phyloP scores from a whole-genome alignment of 192 early-diverging fungal genomes.

The Coemansia sp. region DNA sequence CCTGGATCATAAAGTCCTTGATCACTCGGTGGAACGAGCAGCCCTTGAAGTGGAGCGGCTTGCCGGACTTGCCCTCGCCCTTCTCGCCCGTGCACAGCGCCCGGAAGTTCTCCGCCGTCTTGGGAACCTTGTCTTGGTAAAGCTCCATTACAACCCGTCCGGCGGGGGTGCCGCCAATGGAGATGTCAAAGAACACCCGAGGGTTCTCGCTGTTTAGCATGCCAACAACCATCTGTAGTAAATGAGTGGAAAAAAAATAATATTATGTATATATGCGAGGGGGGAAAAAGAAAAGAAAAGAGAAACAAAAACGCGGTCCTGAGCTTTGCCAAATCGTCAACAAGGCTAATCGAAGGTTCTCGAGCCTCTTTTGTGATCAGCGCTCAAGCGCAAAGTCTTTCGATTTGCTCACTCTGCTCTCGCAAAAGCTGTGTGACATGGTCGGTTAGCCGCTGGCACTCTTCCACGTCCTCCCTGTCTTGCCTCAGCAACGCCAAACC shows the following conservation, averaged over 20 bases:
- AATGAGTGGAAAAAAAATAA: background rate
- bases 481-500: background rate
- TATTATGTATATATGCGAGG: background rate
- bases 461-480: slow-evolving; percentile 9
- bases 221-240: slow-evolving; percentile 21
- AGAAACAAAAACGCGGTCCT: background rate
- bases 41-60: slow-evolving; percentile 73
- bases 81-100: slow-evolving; percentile 97
- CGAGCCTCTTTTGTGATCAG: background rate
- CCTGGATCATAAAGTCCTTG: slow-evolving; percentile 82
- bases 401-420: background rate
- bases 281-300: slow-evolving; percentile 5
- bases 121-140: slow-evolving; percentile 62
- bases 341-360: no score
- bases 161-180: slow-evolving; percentile 45
- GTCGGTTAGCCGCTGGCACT: slow-evolving; percentile 11
- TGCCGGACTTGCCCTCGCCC: slow-evolving; percentile 65
- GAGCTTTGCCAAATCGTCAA: no score
- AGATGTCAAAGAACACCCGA: slow-evolving; percentile 61
- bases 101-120: slow-evolving; percentile 96
- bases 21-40: slow-evolving; percentile 75
- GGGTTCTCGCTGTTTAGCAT: slow-evolving; percentile 56
- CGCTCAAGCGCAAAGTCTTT: background rate
- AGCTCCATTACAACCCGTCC: slow-evolving; percentile 67
- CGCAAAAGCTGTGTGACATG: slow-evolving; percentile 9